These are phyloP conservation scores for Rhizopogon sp. DNA, from an alignment of 768 basidiomycete species.

Conservation along the genomic window DNA sequence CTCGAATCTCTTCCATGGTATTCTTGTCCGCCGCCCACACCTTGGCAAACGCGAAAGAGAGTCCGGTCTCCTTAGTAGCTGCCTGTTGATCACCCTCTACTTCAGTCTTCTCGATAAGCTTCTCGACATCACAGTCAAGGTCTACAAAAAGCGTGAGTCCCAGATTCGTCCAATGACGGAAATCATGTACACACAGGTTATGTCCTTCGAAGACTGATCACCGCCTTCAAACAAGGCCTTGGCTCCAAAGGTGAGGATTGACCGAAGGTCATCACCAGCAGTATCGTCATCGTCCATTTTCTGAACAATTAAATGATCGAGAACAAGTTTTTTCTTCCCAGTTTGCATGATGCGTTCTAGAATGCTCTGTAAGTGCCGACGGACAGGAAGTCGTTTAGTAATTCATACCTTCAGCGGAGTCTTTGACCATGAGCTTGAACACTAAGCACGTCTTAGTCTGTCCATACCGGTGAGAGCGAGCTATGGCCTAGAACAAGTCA, in stretches of 20 bases:
- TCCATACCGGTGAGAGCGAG: constrained; percentile 91
- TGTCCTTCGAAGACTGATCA: constrained; percentile 52
- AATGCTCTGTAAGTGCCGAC: constrained; percentile 3
- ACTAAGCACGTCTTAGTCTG: constrained; percentile 93
- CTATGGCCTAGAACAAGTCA: constrained; percentile 68
- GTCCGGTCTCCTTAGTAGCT: constrained; percentile 41
- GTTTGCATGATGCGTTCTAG: constrained; percentile 87
- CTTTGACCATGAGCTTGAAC: constrained; percentile 95
- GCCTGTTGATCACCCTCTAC: constrained; percentile 57
- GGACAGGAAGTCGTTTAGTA: not conserved
- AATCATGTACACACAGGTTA: constrained; percentile 48
- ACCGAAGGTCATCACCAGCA: constrained; percentile 74
- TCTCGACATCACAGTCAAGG: constrained; percentile 77
- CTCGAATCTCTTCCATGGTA: constrained; percentile 59
- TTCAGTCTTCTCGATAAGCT: constrained; percentile 83
- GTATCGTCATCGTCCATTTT: constrained; percentile 88
- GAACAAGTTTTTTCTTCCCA: constrained; percentile 92
- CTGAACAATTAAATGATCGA: constrained; percentile 94
- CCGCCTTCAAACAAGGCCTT: constrained; percentile 75
- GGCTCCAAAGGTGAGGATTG: constrained; percentile 87
- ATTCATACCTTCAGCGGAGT: constrained; percentile 76
- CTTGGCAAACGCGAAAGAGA: constrained; percentile 84
- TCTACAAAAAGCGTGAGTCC: constrained; percentile 36
- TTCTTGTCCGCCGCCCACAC: constrained; percentile 85
- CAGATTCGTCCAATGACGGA: not conserved